Percentiles rank a stretch among this genome's conserved stretches.
phyloP scores from a whole-genome alignment of 805 yeast species.

The Wickerhamiella sergipiensis region DNA sequence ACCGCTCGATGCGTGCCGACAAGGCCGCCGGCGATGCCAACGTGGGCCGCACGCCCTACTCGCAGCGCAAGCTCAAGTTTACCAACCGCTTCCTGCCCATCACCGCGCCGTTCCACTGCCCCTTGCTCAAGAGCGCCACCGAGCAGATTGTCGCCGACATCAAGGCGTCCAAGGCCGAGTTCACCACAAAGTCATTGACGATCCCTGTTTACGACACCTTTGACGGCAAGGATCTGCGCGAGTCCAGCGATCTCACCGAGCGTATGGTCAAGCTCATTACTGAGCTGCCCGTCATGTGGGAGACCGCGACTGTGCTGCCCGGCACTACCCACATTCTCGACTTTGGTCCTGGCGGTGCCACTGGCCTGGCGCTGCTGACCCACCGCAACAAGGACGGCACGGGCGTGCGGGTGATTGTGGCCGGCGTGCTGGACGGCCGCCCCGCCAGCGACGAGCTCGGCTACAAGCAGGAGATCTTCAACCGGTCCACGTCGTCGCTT shows the following conservation, averaged over 20 bases:
- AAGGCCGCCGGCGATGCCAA: constrained; percentile 82
- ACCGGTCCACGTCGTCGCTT: constrained; percentile 46
- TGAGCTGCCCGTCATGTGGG: constrained; percentile 90
- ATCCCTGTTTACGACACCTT: constrained; percentile 89
- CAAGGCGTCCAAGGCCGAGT: constrained; percentile 41
- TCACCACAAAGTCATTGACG: constrained; percentile 39
- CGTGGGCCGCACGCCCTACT: constrained; percentile 86
- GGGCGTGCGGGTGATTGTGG: constrained; percentile 87
- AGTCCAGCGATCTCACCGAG: constrained; percentile 40
- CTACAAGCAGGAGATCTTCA: constrained; percentile 88
- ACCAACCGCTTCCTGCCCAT: constrained; percentile 91
- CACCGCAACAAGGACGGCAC: constrained; percentile 98
- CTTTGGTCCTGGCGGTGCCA: constrained; percentile 97
- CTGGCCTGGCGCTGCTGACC: constrained; percentile 91
- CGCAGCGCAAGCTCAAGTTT: constrained; percentile 88
- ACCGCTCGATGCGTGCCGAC: constrained; percentile 79
- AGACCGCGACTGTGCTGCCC: constrained; percentile 59
- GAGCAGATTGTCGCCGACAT: constrained; percentile 54
- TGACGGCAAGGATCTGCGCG: constrained; percentile 67
- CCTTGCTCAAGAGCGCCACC: constrained; percentile 61
- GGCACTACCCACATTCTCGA: constrained; percentile 80
- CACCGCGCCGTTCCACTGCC: constrained; percentile 94
- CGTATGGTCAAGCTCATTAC: constrained; percentile 77
- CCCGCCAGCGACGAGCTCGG: constrained; percentile 76
- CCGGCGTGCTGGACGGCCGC: constrained; percentile 69